Evolutionary conservation across 257 asterid genomes (phyloP).

Genomic region (Cinchona pubescens): DNA sequence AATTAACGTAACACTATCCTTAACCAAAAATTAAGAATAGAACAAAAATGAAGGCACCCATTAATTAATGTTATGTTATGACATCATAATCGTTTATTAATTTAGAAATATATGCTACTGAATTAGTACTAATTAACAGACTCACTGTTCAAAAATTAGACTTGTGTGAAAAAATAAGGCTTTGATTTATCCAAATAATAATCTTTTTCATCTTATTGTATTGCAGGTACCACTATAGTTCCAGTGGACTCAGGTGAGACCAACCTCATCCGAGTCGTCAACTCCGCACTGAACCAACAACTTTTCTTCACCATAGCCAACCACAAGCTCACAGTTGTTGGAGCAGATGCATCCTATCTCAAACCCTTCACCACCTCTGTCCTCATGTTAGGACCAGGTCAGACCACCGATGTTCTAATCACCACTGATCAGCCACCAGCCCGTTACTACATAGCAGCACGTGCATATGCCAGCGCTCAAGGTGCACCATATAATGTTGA

Average conservation of each 20-base stretch:
- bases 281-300: conserved; percentile 78
- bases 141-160: no score
- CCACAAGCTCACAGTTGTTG: conserved; percentile 84
- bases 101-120: no score
- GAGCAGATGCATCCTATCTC: conserved; percentile 74
- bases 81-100: no score
- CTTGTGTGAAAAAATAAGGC: no score
- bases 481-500: conserved; percentile 81
- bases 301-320: conserved; percentile 82
- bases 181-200: not conserved
- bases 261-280: conserved; percentile 65
- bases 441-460: conserved; percentile 79
- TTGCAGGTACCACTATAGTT: conserved; percentile 57
- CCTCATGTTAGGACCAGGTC: conserved; percentile 93
- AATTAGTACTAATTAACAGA: no score
- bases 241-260: conserved; percentile 64
- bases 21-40: no score
- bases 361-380: conserved; percentile 83
- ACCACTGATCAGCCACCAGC: conserved; percentile 65
- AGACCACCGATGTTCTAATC: conserved; percentile 85
- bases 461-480: conserved; percentile 86
- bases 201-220: not conserved
- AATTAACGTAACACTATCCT: no score
- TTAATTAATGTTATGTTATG: no score
- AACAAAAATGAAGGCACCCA: no score